phyloP scores from a whole-genome alignment of 768 basidiomycete species.

The Suillus spraguei region DNA sequence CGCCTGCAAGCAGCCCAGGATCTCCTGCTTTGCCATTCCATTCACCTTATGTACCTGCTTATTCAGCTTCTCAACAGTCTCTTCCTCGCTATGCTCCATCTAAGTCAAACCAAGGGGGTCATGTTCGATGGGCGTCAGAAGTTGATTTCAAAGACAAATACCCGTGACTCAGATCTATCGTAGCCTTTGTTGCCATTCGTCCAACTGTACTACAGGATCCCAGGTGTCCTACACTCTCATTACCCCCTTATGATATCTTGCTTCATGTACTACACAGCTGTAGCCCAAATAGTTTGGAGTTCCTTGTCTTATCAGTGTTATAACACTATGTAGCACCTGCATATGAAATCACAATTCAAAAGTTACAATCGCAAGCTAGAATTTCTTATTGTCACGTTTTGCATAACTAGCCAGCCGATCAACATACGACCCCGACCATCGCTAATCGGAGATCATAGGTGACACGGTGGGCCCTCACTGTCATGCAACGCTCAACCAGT shows the following conservation, averaged over 20 bases:
- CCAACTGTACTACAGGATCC: slow-evolving; percentile 3
- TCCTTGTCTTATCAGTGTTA: slow-evolving; percentile 1
- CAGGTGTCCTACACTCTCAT: background rate
- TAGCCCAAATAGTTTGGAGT: background rate
- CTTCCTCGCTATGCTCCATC: slow-evolving; percentile 7
- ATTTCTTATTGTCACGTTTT: background rate
- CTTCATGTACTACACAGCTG: background rate
- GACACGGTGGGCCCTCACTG: background rate
- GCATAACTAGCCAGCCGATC: background rate
- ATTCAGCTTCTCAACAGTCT: slow-evolving; percentile 11
- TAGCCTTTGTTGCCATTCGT: too few relatives aligned
- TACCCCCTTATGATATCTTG: slow-evolving; percentile 2
- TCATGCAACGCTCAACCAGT: slow-evolving; percentile 36
- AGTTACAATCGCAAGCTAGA: slow-evolving; percentile 7
- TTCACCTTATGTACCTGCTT: background rate
- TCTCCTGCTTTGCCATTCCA: slow-evolving; percentile 7
- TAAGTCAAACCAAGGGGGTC: slow-evolving; percentile 9
- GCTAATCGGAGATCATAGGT: background rate
- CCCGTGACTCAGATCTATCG: background rate
- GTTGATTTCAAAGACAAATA: slow-evolving; percentile 1
- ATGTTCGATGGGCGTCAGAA: slow-evolving; percentile 29
- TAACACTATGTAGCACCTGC: background rate
- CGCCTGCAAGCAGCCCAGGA: slow-evolving; percentile 13
- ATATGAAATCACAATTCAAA: slow-evolving; percentile 4
- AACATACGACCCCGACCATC: background rate